A percentile compares a stretch with the other conserved stretches of the same genome.
Evolutionary conservation across 2,329 filamentous ascomycete species (phyloP).

Genomic region (Diaporthe sp.): DNA sequence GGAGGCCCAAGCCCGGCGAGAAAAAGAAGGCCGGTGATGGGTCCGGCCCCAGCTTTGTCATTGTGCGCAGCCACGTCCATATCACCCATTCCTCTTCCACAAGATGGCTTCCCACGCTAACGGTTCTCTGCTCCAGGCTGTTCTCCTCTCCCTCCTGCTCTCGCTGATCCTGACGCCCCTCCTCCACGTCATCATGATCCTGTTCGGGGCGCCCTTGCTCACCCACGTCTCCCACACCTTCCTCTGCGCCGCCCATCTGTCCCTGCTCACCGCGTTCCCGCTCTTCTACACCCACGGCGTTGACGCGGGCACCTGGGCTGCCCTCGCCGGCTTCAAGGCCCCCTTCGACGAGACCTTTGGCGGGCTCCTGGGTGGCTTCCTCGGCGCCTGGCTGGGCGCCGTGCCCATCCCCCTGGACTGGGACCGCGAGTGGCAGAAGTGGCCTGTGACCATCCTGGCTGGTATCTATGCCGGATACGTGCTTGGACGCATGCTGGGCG

Average conservation of each 20-base stretch:
- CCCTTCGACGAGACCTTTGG: slow-evolving; percentile 90
- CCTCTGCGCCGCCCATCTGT: slow-evolving; percentile 83
- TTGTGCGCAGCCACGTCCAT: slow-evolving; percentile 50
- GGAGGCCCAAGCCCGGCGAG: slow-evolving; percentile 64
- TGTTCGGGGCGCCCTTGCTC: slow-evolving; percentile 92
- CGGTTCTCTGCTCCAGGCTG: slow-evolving; percentile 46
- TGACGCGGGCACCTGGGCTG: slow-evolving; percentile 76
- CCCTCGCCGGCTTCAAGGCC: slow-evolving; percentile 71
- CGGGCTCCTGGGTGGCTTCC: slow-evolving; percentile 77
- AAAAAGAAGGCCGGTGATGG: slow-evolving; percentile 53
- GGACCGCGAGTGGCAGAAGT: slow-evolving; percentile 99
- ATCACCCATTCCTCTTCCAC: not conserved
- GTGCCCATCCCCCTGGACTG: slow-evolving; percentile 96
- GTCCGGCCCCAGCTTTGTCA: slow-evolving; percentile 55
- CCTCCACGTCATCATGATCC: slow-evolving; percentile 74
- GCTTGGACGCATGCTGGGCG: slow-evolving; percentile 73
- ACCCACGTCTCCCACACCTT: slow-evolving; percentile 83
- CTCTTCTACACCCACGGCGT: slow-evolving; percentile 89
- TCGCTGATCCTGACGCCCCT: slow-evolving; percentile 76
- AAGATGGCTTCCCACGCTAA: slow-evolving; percentile 19
- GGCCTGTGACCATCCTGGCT: slow-evolving; percentile 90
- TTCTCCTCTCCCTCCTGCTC: slow-evolving; percentile 63
- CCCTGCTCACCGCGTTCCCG: slow-evolving; percentile 81
- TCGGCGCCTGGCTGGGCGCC: slow-evolving; percentile 93
- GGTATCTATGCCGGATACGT: slow-evolving; percentile 85